Base-by-base conservation (phyloP, 2,329 filamentous ascomycete genomes). In the Aspergillus fischeri region DNA sequence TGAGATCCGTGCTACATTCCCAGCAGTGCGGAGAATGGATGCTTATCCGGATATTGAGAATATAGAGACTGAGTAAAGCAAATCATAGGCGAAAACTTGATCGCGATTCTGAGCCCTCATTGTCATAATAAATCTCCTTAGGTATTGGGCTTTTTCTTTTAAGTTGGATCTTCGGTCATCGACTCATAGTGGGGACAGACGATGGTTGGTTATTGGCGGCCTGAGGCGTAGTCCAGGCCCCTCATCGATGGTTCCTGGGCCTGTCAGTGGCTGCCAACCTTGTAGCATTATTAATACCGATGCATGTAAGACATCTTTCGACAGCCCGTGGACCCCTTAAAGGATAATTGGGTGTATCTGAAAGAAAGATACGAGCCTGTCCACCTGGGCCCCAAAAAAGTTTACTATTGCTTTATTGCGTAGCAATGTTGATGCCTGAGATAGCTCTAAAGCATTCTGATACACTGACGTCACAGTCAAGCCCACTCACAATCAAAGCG, bases 121-220 rank as follows among this genome's bases (percentile, higher is more conserved):
- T 25, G n/a, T 8, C 21, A 24, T 41, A 24, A 24, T 41, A 41
- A n/a, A n/a, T 41, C 20, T 47, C 17, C 24, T 8, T 27, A 7
- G 14, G 14, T 7, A 17, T 47, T 25, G 11, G 8, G n/a, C 10
- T 11, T 24, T 45, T 20, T 24, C 21, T 9, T 45, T 5, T 24
- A 20, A 45, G 20, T 45, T 45, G 51, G 54, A 56, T 54, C 59
- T 51, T 57, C 57, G 54, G 61, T 56, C 56, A 49, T 60, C 60
- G 60, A 64, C 60, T 64, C 62, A 61, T 61, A 58, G 57, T 59
- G 57, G 57, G 44, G 60, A 29, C n/a, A 45, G 24, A 21, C 32
- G 49, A 24, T 29, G 20, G 7, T 4, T 28, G 32, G 27, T 45
- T 11, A 58, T 57, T 59, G 54, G 57, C 48, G 45, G 11, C 29